Evolutionary conservation across 2,329 filamentous ascomycete species (phyloP), one percentile per base, ranked within the genome.

Genomic region (Alternaria arbusti): DNA sequence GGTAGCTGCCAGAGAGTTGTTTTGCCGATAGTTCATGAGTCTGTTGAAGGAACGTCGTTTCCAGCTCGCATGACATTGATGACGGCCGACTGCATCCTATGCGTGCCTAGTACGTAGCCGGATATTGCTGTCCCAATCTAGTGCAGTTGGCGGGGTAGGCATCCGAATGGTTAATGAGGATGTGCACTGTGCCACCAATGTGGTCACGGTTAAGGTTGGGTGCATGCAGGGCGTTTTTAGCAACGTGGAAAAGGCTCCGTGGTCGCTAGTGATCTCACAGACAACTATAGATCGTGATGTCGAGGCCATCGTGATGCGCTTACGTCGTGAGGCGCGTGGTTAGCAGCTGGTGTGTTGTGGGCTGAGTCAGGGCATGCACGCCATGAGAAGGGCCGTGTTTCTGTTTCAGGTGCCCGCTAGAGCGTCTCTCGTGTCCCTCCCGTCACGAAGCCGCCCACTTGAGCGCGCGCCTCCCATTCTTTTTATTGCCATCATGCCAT

Each of bases 381-480:
- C 61, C 64, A 56, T 63, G 45, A 58, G 51, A 58, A 55, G 62
- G 54, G 57, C 65, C 50, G 59, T 50, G 26, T 45, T 64, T 65
- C 50, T 32, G 65, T 70, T 72, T 72, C 65, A 70, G 63, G 58
- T 51, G 61, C 54, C 55, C 51, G 54, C 52, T 56, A 54, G 59
- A 54, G 54, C n/a, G 55, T 32, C 56, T 59, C 23, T 57, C 54
- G 64, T 46, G 44, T 58, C 59, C 63, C 63, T 65, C 59, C 59
- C 30, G 58, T 61, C 62, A 64, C 63, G 57, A 64, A 64, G 49
- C 64, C 64, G 61, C 63, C 59, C 55, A 59, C 22, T 54, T 62
- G 70, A 69, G 71, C 69, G 71, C 71, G 71, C 71, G 71, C 69
- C 43, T 55, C 55, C 71, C 56, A 65, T 65, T 54, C n/a, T 47